Evolutionary conservation across 2,329 filamentous ascomycete genomes (phyloP), one percentile per base, ranked within the genome.

Genomic region (Trichoderma sp.): DNA sequence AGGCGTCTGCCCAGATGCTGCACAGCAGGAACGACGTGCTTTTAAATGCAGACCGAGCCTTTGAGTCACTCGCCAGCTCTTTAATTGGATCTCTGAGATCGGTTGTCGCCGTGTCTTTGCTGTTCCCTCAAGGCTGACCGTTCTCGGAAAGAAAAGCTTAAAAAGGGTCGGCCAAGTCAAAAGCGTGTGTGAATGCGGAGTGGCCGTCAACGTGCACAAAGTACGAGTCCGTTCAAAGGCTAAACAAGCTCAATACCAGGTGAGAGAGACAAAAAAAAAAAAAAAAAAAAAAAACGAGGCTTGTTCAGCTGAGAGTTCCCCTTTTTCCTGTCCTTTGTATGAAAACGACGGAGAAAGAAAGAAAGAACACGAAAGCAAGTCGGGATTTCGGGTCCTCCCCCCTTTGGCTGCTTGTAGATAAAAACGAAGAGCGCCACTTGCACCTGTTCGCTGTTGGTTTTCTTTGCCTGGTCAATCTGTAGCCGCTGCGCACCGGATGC

Each of bases 121-220:
- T 45, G 42, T 64, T 29, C 10, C 37, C 34, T 22, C 34, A 39
- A 42, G 39, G 35, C n/a, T 57, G 52, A 56, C 63, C 63, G 63
- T 65, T 65, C 63, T 65, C 63, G 63, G 63, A 65, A 37, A 25
- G 19, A 5, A 63, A 53, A 63, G 17, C 56, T 45, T 32, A 45
- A 27, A 27, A 17, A 57, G 34, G 34, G 54, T 42, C 54, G 54
- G 54, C 54, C 34, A 58, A 52, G 58, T 50, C 25, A 48, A 63
- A 63, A 53, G 63, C 52, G 63, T 65, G 63, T 45, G 63, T 65
- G 63, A 65, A 65, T 48, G 63, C 63, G 61, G 61, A 65, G 63
- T 32, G 48, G 6, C 60, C 50, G 63, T 56, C 22, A 54, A 37
- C 37, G 63, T 54, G 52, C 37, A 19, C 34, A 53, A 39, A 39